Evolutionary conservation across 2,329 filamentous ascomycete genomes (phyloP).

Genomic region (Fulvia fulva): DNA sequence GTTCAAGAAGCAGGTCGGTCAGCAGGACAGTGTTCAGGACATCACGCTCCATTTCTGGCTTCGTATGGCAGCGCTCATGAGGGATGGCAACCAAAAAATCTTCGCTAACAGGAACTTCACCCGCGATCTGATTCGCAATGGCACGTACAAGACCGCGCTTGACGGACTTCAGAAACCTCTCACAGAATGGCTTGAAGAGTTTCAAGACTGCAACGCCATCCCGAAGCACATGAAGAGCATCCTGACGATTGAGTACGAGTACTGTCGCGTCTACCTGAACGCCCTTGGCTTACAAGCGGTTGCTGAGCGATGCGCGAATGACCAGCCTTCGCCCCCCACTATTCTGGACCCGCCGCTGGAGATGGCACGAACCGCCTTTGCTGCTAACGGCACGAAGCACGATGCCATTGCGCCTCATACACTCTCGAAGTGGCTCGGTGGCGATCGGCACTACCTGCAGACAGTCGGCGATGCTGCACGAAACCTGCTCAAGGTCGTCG

Average conservation of each 20-base stretch:
- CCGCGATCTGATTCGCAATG: constrained; percentile 80
- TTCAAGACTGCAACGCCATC: constrained; percentile 61
- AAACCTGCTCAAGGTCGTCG: constrained; percentile 71
- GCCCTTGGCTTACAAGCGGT: constrained; percentile 91
- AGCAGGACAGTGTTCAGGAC: constrained; percentile 44
- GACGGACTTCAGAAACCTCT: constrained; percentile 77
- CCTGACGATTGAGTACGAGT: constrained; percentile 90
- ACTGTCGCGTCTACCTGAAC: constrained; percentile 91
- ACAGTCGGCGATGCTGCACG: constrained; percentile 74
- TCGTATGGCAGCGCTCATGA: constrained; percentile 88
- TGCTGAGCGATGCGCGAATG: constrained; percentile 83
- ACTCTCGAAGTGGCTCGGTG: constrained; percentile 50
- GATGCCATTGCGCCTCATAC: constrained; percentile 45
- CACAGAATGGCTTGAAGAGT: constrained; percentile 72
- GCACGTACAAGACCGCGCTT: constrained; percentile 75
- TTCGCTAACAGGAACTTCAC: constrained; percentile 87
- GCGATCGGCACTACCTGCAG: constrained; percentile 59
- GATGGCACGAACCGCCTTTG: constrained; percentile 31
- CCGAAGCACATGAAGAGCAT: constrained; percentile 64
- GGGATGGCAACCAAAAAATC: constrained; percentile 80
- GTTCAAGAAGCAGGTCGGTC: constrained; percentile 25
- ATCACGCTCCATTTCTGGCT: constrained; percentile 80
- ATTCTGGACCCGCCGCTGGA: constrained; percentile 28
- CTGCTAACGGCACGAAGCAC: constrained; percentile 31
- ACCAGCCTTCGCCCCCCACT: constrained; percentile 48